phyloP scores from a whole-genome alignment of 1,284 basidiomycete species.

The Anthracocystis walkeri region DNA sequence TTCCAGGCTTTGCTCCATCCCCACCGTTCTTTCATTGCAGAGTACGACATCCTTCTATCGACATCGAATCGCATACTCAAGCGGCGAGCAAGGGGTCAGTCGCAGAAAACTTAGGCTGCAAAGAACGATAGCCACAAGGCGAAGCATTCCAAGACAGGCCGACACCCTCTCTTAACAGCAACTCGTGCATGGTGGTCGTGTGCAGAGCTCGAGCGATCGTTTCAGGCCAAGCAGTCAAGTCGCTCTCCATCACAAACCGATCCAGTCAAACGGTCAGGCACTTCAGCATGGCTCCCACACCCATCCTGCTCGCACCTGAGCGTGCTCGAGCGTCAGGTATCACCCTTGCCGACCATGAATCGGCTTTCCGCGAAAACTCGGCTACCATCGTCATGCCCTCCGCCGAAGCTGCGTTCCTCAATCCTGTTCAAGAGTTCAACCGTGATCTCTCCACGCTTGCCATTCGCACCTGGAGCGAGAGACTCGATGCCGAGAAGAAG shows the following conservation, averaged over 20 bases:
- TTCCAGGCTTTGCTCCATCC: conserved; percentile 1
- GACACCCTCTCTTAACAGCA: not conserved
- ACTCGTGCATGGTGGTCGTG: conserved; percentile 29
- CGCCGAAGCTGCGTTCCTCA: conserved; percentile 78
- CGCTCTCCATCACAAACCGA: conserved; percentile 9
- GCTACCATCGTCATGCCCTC: conserved; percentile 68
- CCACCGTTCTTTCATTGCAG: not conserved
- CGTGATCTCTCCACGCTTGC: conserved; percentile 90
- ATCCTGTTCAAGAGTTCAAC: conserved; percentile 99
- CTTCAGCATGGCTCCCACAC: conserved; percentile 62
- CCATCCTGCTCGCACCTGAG: conserved; percentile 57
- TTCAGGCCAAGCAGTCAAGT: conserved; percentile 1
- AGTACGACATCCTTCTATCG: not conserved
- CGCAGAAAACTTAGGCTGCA: too few relatives aligned
- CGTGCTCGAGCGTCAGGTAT: conserved; percentile 58
- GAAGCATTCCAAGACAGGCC: not conserved
- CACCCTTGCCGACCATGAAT: conserved; percentile 55
- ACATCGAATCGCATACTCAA: not conserved
- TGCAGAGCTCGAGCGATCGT: conserved; percentile 24
- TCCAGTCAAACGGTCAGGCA: not conserved
- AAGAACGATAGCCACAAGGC: not conserved
- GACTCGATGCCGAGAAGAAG: conserved; percentile 78
- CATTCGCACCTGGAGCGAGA: conserved; percentile 86
- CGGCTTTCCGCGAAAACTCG: conserved; percentile 65
- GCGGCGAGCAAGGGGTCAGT: not conserved